Percentiles rank a stretch among this genome's conserved stretches.
Evolutionary conservation across 148 eudicot genomes (phyloP).

Genomic region (Nepenthes mirabilis): DNA sequence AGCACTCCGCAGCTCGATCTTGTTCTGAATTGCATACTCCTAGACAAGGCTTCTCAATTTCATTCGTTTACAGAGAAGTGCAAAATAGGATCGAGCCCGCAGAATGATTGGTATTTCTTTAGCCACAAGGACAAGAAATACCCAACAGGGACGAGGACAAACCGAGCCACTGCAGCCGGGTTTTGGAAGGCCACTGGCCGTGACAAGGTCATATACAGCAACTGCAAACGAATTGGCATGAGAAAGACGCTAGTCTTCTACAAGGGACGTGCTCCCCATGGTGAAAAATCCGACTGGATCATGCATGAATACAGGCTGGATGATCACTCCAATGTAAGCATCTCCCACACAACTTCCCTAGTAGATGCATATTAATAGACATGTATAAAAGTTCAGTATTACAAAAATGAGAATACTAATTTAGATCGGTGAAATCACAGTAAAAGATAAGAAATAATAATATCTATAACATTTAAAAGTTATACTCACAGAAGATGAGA

Average conservation of each 20-base stretch:
- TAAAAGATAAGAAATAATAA: too few relatives aligned
- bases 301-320: constrained; percentile 65
- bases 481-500: too few relatives aligned
- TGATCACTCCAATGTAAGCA: constrained; percentile 20
- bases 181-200: constrained; percentile 88
- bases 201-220: constrained; percentile 42
- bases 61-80: constrained; percentile 29
- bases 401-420: too few relatives aligned
- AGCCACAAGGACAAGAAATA: constrained; percentile 79
- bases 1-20: neutral
- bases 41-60: neutral
- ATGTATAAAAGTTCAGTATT: neutral
- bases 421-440: too few relatives aligned
- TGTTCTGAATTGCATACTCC: neutral
- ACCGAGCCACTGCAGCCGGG: constrained; percentile 60
- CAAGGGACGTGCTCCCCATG: constrained; percentile 68
- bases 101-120: constrained; percentile 70
- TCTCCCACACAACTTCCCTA: neutral
- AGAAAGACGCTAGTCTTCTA: constrained; percentile 69
- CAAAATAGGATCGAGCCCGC: constrained; percentile 42
- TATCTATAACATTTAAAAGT: too few relatives aligned
- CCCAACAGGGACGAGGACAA: constrained; percentile 58
- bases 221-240: constrained; percentile 35
- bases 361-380: neutral
- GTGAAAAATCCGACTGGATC: constrained; percentile 69